phyloP scores from a whole-genome alignment of 106 monocot genomes.

The Hemerocallis citrina region DNA sequence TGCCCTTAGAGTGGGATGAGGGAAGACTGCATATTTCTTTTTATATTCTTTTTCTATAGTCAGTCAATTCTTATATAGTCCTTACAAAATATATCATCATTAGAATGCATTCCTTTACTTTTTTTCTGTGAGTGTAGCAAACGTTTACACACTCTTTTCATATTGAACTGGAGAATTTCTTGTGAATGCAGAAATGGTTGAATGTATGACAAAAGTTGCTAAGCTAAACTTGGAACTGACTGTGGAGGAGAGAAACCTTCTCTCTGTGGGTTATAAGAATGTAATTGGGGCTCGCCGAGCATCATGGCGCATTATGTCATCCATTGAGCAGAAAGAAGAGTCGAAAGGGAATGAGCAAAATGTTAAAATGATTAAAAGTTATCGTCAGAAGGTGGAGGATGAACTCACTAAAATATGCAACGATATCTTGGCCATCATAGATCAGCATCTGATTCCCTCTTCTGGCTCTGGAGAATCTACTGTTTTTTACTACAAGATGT shows the following conservation, averaged over 20 bases:
- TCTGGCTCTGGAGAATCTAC: constrained; percentile 18
- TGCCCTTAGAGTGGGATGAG: too few relatives aligned
- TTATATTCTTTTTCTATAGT: too few relatives aligned
- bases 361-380: constrained; percentile 24
- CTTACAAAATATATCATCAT: neutral
- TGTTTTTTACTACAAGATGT: constrained; percentile 43
- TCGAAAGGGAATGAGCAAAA: constrained; percentile 31
- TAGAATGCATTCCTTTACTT: neutral
- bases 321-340: constrained; percentile 38
- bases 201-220: constrained; percentile 31
- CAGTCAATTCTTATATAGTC: neutral
- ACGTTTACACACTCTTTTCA: neutral
- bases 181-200: constrained; percentile 26
- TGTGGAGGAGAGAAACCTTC: constrained; percentile 35
- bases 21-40: too few relatives aligned
- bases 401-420: constrained; percentile 31
- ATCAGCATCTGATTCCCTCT: constrained; percentile 32
- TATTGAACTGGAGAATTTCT: too few relatives aligned
- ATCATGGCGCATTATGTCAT: constrained; percentile 40
- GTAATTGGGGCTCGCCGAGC: constrained; percentile 33
- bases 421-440: constrained; percentile 27
- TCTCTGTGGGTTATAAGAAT: constrained; percentile 32
- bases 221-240: constrained; percentile 30
- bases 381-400: constrained; percentile 28
- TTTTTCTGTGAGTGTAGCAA: neutral